Conservation (phyloP, 176 grass and related monocot genomes). For the Otatea glauca region DNA sequence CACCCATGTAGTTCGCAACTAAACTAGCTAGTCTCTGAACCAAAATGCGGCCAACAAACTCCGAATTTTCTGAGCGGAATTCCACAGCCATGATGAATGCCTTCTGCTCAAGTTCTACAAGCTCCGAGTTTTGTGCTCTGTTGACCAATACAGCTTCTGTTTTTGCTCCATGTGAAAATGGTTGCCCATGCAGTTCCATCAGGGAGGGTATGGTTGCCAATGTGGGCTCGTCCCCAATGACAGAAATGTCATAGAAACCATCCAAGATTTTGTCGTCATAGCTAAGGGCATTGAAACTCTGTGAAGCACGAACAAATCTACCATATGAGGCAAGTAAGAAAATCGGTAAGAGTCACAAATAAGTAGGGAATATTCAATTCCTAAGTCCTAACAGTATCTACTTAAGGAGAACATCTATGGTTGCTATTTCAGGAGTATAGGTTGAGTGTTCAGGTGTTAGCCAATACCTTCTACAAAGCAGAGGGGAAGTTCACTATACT, state of each 20-base stretch:
- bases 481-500: conserved; percentile 9
- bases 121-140: conserved; percentile 70
- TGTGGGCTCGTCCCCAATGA: conserved; percentile 44
- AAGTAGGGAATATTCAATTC: conserved; percentile 41
- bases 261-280: conserved; percentile 98
- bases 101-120: conserved; percentile 79
- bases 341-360: conserved; percentile 49
- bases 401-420: conserved; percentile 26
- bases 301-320: conserved; percentile 81
- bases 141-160: conserved; percentile 85
- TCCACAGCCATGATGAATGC: conserved; percentile 61
- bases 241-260: conserved; percentile 95
- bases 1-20: conserved; percentile 86
- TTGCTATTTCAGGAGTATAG: conserved; percentile 17
- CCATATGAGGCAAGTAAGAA: conserved; percentile 62
- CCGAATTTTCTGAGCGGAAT: conserved; percentile 50
- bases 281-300: conserved; percentile 93
- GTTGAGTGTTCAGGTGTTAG: background rate
- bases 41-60: conserved; percentile 64
- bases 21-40: conserved; percentile 73
- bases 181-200: conserved; percentile 57
- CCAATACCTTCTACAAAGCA: conserved; percentile 19
- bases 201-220: conserved; percentile 77
- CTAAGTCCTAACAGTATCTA: conserved; percentile 29
- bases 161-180: conserved; percentile 58